phyloP scores from a whole-genome alignment of 2,329 filamentous ascomycete genomes.

The Trichoderma guizhouense region DNA sequence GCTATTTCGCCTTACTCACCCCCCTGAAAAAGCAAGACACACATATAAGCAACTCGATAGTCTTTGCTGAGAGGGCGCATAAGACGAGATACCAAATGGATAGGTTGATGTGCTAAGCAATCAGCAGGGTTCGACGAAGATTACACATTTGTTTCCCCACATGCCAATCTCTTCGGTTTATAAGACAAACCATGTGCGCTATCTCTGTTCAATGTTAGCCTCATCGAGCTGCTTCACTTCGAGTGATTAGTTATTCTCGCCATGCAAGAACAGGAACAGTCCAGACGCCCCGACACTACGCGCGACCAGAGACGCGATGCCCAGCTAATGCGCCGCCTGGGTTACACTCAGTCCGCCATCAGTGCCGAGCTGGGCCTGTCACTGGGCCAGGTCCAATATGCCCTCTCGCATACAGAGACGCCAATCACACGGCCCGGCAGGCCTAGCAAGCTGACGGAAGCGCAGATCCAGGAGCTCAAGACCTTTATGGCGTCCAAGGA shows the following conservation, averaged over 20 bases:
- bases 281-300: background rate
- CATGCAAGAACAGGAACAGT: background rate
- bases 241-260: background rate
- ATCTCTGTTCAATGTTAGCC: background rate
- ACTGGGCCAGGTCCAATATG: conserved; percentile 4
- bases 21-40: background rate
- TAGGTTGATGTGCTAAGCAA: background rate
- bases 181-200: background rate
- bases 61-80: background rate
- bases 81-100: background rate
- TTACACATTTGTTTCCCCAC: background rate
- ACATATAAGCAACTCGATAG: background rate
- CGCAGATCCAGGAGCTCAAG: conserved; percentile 10
- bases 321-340: conserved; percentile 7
- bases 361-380: conserved; percentile 3
- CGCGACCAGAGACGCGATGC: conserved; percentile 12
- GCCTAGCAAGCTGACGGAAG: background rate
- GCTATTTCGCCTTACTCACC: background rate
- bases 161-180: background rate
- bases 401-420: conserved; percentile 9
- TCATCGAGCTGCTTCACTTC: background rate
- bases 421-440: background rate
- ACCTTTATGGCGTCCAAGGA: conserved; percentile 3
- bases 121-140: background rate
- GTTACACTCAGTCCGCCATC: conserved; percentile 10